phyloP scores from a whole-genome alignment of 306 rosid genomes.

The Rosa lucieae region DNA sequence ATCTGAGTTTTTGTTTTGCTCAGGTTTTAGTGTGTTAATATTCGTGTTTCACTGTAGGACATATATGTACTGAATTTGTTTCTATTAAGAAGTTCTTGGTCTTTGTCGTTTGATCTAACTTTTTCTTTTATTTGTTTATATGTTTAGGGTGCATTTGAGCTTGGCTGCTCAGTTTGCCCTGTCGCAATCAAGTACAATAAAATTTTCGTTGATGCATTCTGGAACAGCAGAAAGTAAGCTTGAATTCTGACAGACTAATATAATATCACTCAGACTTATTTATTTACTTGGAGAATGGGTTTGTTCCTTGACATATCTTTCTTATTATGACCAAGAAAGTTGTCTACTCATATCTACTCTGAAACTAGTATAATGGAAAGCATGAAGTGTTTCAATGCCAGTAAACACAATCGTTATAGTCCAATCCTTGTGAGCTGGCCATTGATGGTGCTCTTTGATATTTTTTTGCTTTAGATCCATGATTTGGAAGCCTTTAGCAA shows the following conservation, averaged over 20 bases:
- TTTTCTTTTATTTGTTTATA: conserved; percentile 12
- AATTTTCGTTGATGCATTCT: conserved; percentile 94
- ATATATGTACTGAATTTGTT: not conserved
- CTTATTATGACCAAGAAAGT: not conserved
- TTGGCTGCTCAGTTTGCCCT: conserved; percentile 92
- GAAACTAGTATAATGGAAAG: not conserved
- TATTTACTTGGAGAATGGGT: not conserved
- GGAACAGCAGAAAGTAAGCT: conserved; percentile 97
- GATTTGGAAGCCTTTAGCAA: not conserved
- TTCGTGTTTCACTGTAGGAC: not conserved
- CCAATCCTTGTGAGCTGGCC: not conserved
- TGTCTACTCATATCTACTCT: not conserved
- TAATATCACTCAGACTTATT: not conserved
- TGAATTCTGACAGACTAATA: conserved; percentile 20
- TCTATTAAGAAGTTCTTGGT: conserved; percentile 11
- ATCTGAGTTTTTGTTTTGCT: conserved; percentile 11
- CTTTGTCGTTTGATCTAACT: conserved; percentile 8
- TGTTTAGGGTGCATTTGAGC: conserved; percentile 96
- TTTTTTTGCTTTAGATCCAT: not conserved
- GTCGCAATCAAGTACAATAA: conserved; percentile 94
- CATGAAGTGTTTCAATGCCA: not conserved
- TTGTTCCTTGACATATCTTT: conserved; percentile 7
- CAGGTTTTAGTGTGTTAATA: not conserved
- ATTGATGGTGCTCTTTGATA: not conserved
- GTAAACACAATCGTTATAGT: not conserved